Evolutionary conservation across 108 stramenopile genomes (phyloP), one percentile per base, ranked within the genome.

Genomic region (Cyclotella choctawhatcheeana): DNA sequence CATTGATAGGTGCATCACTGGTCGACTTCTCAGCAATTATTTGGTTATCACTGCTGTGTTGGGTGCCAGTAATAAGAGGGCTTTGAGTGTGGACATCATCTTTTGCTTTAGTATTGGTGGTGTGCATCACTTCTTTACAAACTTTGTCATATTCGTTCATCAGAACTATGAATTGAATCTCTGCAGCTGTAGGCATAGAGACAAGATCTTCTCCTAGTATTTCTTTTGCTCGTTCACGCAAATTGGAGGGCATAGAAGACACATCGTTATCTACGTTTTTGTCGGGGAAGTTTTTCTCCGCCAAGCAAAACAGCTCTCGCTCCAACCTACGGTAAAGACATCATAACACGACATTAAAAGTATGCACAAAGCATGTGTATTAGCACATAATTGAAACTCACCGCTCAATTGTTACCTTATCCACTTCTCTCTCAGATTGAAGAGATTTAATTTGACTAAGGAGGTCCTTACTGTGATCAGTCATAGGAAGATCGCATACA

Each of bases 391-490:
- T 8, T 6, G 12, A 8, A 40, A 17, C 47, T 8, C n/a, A 48
- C 47, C 47, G 43, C 31, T 75, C 72, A n/a, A 85, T 85, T n/a
- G 77, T 78, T 13, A 82, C 29, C 51, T 65, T 80, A 45, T 85
- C 78, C 0, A 81, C 74, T 63, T 76, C 59, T 40, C 48, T 75
- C 40, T 79, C 64, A 7, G 82, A 72, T 71, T 87, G 66, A 40
- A 87, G 69, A 1, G 22, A 45, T 8, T 70, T 50, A 50, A 87
- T 64, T 58, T 87, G 72, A 16, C 64, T 17, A 17, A 45, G 35
- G 24, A 87, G 82, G 45, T 87, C 74, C 7, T 67, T 62, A 24
- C 69, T 72, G 17, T 70, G 61, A 50, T 88, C 87, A 62, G 84
- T 75, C 6, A 85, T 56, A 51, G 87, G 87, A 6, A 88, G 81